Conservation (phyloP, 352 stramenopile genomes). For the Thalassiosira ordinaria region DNA sequence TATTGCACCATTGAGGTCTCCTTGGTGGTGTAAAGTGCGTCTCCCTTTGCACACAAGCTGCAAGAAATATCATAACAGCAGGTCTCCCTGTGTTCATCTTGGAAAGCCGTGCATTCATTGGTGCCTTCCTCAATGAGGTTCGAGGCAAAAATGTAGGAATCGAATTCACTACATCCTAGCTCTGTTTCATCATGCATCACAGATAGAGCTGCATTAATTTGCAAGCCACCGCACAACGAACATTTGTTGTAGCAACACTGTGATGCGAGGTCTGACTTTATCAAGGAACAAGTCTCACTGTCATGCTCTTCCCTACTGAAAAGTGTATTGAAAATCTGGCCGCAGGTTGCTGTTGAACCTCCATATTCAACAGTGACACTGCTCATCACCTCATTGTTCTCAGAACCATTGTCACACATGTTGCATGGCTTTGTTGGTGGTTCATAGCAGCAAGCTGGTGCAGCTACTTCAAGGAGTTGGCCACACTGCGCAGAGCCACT, state of each 20-base stretch:
- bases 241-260: slow-evolving; percentile 66
- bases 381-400: slow-evolving; percentile 51
- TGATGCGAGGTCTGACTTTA: slow-evolving; percentile 47
- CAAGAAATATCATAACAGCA: slow-evolving; percentile 66
- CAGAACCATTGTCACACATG: slow-evolving; percentile 55
- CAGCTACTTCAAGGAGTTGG: slow-evolving; percentile 53
- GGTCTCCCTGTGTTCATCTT: slow-evolving; percentile 46
- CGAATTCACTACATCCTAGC: slow-evolving; percentile 65
- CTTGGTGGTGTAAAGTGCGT: slow-evolving; percentile 51
- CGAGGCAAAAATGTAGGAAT: slow-evolving; percentile 63
- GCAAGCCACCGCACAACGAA: slow-evolving; percentile 53
- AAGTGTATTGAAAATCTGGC: slow-evolving; percentile 64
- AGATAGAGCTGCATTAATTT: slow-evolving; percentile 51
- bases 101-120: slow-evolving; percentile 49
- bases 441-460: slow-evolving; percentile 61
- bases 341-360: slow-evolving; percentile 49
- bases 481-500: slow-evolving; percentile 49
- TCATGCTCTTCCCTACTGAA: slow-evolving; percentile 60
- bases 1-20: slow-evolving; percentile 50
- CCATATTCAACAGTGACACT: slow-evolving; percentile 50
- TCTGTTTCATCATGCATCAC: slow-evolving; percentile 54
- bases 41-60: slow-evolving; percentile 57
- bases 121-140: slow-evolving; percentile 55
- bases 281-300: slow-evolving; percentile 54
- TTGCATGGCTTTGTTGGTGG: slow-evolving; percentile 58